These are phyloP conservation scores for Aspergillus brunneoviolaceus DNA, from an alignment of 2,329 filamentous ascomycete genomes.

Conservation along the genomic window DNA sequence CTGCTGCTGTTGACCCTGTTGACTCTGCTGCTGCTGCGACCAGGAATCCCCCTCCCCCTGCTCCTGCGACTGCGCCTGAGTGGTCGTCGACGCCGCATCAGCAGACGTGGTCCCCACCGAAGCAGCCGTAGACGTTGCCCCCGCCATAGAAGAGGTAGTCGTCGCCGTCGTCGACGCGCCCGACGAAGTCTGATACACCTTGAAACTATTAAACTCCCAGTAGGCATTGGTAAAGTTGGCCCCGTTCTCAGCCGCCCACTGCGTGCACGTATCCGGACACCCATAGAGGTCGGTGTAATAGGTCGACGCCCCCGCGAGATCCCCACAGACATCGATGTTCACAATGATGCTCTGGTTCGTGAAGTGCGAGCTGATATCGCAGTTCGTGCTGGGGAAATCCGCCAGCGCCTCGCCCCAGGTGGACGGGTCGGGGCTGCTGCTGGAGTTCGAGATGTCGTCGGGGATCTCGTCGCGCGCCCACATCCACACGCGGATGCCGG, in stretches of 20 bases:
- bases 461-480: conserved; percentile 54
- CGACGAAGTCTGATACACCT: conserved; percentile 52
- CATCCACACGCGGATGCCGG: conserved; percentile 64
- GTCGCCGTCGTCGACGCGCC: not conserved
- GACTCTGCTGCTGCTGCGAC: no score
- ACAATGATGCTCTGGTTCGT: conserved; percentile 65
- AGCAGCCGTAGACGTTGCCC: not conserved
- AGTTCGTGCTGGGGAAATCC: conserved; percentile 65
- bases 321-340: conserved; percentile 66
- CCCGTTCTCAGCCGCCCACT: conserved; percentile 59
- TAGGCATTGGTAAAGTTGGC: conserved; percentile 58
- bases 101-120: not conserved
- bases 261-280: conserved; percentile 56
- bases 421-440: conserved; percentile 56
- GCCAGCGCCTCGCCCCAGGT: conserved; percentile 63
- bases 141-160: no score
- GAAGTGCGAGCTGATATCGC: conserved; percentile 61
- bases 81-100: not conserved
- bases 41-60: not conserved
- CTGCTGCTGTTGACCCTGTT: no score
- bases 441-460: conserved; percentile 50
- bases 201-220: conserved; percentile 64
- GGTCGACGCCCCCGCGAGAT: conserved; percentile 45
- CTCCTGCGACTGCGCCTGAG: not conserved
- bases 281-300: conserved; percentile 35